A percentile compares a stretch with the other conserved stretches of the same genome.
Evolutionary conservation across 768 basidiomycete genomes (phyloP).

Genomic region (Multifurca ochricompacta): DNA sequence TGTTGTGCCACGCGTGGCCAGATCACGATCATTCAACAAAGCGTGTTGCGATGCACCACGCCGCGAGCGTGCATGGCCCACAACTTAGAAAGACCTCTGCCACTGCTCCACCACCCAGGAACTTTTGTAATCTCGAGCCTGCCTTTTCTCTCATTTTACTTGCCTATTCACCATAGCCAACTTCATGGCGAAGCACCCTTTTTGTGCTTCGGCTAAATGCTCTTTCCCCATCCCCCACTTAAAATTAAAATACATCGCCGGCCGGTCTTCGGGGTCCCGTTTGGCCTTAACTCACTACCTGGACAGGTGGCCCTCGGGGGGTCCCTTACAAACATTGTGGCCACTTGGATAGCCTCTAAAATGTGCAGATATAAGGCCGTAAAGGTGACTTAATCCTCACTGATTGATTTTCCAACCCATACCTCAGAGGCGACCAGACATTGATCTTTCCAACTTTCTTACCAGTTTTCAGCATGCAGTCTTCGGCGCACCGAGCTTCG

Average conservation of each 20-base stretch:
- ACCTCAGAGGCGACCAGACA: neutral
- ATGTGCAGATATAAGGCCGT: neutral
- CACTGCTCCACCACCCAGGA: neutral
- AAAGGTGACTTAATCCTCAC: neutral
- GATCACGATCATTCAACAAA: neutral
- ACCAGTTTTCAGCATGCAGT: neutral
- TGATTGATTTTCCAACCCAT: neutral
- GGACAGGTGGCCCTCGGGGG: neutral
- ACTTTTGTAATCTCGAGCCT: neutral
- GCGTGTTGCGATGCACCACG: neutral
- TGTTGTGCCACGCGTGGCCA: neutral
- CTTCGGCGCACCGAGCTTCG: neutral
- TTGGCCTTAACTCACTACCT: neutral
- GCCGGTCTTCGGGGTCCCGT: neutral
- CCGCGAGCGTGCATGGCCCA: neutral
- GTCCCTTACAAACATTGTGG: neutral
- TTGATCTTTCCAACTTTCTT: neutral
- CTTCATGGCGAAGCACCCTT: neutral
- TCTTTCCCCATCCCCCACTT: neutral
- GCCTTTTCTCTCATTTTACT: neutral
- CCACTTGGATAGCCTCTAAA: conserved; percentile 1
- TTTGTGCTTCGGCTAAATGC: neutral
- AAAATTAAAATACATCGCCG: neutral
- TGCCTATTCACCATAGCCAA: neutral
- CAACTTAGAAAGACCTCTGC: neutral